Conservation (phyloP, 2,329 filamentous ascomycete species). For the Fusarium sp. region DNA sequence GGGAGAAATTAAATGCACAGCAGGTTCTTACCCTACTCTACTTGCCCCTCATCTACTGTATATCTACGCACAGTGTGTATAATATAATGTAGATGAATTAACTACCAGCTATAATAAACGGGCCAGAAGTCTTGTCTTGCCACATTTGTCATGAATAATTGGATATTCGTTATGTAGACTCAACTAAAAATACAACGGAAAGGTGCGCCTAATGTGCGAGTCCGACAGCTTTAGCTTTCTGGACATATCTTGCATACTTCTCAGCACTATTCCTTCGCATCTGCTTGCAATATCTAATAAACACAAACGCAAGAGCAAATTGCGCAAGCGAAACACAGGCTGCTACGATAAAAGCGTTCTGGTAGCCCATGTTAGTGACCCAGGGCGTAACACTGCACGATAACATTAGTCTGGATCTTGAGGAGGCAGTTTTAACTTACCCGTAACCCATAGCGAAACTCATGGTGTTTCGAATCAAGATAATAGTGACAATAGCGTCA, state of each 20-base stretch:
- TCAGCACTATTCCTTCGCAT: background rate
- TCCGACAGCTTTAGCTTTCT: background rate
- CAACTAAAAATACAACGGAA: no score
- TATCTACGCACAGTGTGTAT: no score
- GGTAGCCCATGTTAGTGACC: background rate
- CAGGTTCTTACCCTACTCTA: no score
- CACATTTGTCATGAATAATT: no score
- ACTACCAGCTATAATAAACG: no score
- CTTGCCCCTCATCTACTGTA: no score
- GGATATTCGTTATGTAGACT: no score
- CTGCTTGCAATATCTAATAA: background rate
- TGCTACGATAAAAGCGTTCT: background rate
- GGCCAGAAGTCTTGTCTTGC: no score
- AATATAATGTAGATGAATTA: no score
- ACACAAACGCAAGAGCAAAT: background rate
- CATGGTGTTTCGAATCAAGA: background rate
- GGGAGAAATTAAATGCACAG: no score
- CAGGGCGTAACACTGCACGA: background rate
- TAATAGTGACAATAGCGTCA: background rate
- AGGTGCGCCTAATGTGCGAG: background rate
- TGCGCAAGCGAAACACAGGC: background rate
- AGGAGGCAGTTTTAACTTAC: accelerated
- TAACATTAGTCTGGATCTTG: background rate
- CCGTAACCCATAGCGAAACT: background rate
- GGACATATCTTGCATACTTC: background rate